Percentiles rank a stretch among this genome's conserved stretches.
phyloP scores from a whole-genome alignment of 371 early-diverging fungal genomes.

The Astathelohania contejeani region DNA sequence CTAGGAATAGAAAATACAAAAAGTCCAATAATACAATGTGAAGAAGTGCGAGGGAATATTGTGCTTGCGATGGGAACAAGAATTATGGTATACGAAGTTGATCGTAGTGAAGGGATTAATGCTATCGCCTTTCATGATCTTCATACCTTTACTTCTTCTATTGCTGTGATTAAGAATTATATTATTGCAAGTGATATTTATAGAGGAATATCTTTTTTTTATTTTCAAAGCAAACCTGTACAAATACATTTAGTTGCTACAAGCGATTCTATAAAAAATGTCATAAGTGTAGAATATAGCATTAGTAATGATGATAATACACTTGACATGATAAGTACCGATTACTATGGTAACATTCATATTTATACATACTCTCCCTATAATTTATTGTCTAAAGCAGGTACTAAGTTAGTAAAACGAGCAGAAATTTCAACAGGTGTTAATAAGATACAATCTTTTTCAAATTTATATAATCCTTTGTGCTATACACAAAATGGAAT shows the following conservation, averaged over 20 bases:
- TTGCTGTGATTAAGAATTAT: conserved; percentile 45
- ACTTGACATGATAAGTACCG: conserved; percentile 8
- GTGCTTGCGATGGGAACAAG: conserved; percentile 43
- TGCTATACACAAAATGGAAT: no score
- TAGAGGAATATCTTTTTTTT: conserved; percentile 47
- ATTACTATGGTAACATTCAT: conserved; percentile 16
- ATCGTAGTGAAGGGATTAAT: conserved; percentile 35
- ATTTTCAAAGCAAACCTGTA: conserved; percentile 47
- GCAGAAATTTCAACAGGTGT: conserved; percentile 22
- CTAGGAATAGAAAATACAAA: conserved; percentile 44
- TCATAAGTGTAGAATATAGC: conserved; percentile 5
- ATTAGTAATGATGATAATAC: conserved; percentile 2
- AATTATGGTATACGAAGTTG: conserved; percentile 49
- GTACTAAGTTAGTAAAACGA: conserved; percentile 36
- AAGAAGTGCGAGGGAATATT: conserved; percentile 28
- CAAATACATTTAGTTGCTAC: conserved; percentile 38
- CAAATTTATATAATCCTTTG: no score
- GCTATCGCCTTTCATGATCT: conserved; percentile 52
- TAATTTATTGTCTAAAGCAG: conserved; percentile 37
- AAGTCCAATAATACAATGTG: conserved; percentile 35
- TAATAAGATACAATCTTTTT: no score
- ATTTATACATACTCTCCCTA: conserved; percentile 46
- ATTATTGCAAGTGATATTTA: conserved; percentile 45
- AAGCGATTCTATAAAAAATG: conserved; percentile 22
- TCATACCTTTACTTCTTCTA: conserved; percentile 33